phyloP scores from a whole-genome alignment of 2,329 filamentous ascomycete genomes.

The Zymoseptoria crescenta region DNA sequence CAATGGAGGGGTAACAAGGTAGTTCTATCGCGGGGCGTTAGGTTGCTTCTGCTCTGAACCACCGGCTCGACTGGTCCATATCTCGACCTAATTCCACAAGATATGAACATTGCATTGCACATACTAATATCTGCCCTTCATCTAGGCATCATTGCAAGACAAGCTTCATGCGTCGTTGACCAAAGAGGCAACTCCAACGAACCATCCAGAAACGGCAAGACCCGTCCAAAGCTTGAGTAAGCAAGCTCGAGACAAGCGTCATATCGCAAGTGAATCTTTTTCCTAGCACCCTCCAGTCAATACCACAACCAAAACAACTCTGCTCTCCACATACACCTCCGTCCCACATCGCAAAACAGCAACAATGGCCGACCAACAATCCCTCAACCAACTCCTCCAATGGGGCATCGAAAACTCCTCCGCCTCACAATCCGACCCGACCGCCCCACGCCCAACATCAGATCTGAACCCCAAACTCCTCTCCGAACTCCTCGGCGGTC shows the following conservation, averaged over 20 bases:
- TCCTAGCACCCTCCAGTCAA: not conserved
- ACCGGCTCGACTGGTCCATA: not conserved
- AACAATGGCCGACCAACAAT: slow-evolving; percentile 19
- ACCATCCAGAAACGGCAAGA: not conserved
- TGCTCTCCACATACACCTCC: not conserved
- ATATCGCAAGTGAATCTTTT: not conserved
- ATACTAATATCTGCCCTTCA: not conserved
- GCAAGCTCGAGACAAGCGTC: not conserved
- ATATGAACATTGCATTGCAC: not conserved
- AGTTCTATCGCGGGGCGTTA: not conserved
- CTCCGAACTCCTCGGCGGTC: slow-evolving; percentile 68
- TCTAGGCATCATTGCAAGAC: too few species aligned
- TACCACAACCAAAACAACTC: not conserved
- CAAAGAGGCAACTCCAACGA: not conserved
- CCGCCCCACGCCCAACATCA: slow-evolving; percentile 29
- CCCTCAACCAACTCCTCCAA: slow-evolving; percentile 68
- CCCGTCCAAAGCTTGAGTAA: not conserved
- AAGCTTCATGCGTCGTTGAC: not conserved
- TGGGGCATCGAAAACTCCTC: slow-evolving; percentile 64
- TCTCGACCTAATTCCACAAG: not conserved
- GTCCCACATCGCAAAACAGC: not conserved
- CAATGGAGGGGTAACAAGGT: not conserved
- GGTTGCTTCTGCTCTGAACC: not conserved
- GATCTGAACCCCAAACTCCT: slow-evolving; percentile 63
- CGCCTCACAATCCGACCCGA: slow-evolving; percentile 30